A percentile compares a stretch with the other conserved stretches of the same genome.
Conservation (phyloP, 1,284 basidiomycete species). For the Moesziomyces sp. region DNA sequence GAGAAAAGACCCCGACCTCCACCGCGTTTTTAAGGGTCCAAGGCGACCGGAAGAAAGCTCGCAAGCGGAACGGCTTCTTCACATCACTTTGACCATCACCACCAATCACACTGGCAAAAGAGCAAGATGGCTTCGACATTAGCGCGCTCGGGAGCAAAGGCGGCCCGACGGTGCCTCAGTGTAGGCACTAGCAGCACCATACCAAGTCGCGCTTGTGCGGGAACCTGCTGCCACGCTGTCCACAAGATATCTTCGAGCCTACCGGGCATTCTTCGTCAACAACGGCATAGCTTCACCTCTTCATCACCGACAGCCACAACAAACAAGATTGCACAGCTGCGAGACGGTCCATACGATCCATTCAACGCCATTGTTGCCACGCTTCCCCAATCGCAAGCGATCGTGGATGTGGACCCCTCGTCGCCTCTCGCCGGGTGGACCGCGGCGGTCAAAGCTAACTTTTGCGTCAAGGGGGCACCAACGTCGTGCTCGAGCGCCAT, state of each 20-base stretch:
- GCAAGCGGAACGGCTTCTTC: too few relatives aligned
- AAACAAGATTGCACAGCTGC: not conserved
- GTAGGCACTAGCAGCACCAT: constrained; percentile 19
- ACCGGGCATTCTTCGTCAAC: not conserved
- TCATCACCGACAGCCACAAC: not conserved
- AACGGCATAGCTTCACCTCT: not conserved
- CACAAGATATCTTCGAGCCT: too few relatives aligned
- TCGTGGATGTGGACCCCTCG: not conserved
- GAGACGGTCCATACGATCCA: constrained; percentile 34
- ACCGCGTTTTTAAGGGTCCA: too few relatives aligned
- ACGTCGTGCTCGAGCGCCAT: constrained; percentile 59
- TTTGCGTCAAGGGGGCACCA: constrained; percentile 46
- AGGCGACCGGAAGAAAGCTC: too few relatives aligned
- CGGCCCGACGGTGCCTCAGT: constrained; percentile 13
- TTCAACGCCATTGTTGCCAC: constrained; percentile 43
- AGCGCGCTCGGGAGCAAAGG: not conserved
- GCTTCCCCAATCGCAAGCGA: not conserved
- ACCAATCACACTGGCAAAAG: too few relatives aligned
- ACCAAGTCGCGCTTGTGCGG: constrained; percentile 8
- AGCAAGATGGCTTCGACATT: not conserved
- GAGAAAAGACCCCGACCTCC: too few relatives aligned
- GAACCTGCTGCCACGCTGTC: constrained; percentile 13
- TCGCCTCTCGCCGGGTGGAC: constrained; percentile 48
- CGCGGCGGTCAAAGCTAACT: constrained; percentile 64
- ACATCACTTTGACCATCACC: too few relatives aligned